These are phyloP conservation scores for Wolfiporia cocos DNA, from an alignment of 1,284 basidiomycete species.

Conservation along the genomic window DNA sequence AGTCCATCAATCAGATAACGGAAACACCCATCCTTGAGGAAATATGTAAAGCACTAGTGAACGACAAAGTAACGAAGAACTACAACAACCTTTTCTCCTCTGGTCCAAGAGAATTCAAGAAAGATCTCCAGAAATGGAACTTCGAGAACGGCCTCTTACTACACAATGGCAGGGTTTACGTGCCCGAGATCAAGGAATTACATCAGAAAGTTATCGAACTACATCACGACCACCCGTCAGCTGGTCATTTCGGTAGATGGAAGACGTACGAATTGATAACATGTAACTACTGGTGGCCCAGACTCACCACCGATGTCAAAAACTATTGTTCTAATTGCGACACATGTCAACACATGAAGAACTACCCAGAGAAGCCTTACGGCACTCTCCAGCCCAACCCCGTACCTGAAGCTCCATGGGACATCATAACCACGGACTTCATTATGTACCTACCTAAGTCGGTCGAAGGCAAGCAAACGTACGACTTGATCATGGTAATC, in stretches of 20 bases:
- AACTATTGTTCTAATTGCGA: conserved; percentile 23
- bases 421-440: conserved; percentile 33
- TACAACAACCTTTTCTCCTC: conserved; percentile 13
- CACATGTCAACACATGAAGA: conserved; percentile 18
- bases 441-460: conserved; percentile 30
- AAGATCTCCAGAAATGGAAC: too few relatives aligned
- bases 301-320: too few relatives aligned
- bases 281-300: too few relatives aligned
- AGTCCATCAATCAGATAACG: too few relatives aligned
- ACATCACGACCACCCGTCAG: conserved; percentile 22
- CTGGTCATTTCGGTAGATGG: conserved; percentile 37
- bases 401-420: too few relatives aligned
- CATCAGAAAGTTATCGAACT: conserved; percentile 16
- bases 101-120: too few relatives aligned
- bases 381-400: too few relatives aligned
- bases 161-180: conserved; percentile 19
- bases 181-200: conserved; percentile 20
- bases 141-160: too few relatives aligned
- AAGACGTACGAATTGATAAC: too few relatives aligned
- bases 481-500: conserved; percentile 31
- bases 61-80: conserved; percentile 6
- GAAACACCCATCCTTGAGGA: too few relatives aligned
- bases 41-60: conserved; percentile 5
- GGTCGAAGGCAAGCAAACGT: too few relatives aligned
- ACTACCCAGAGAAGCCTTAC: conserved; percentile 27